These are phyloP conservation scores for Coleophoma cylindrospora DNA, from an alignment of 2,329 filamentous ascomycete genomes.

Conservation along the genomic window DNA sequence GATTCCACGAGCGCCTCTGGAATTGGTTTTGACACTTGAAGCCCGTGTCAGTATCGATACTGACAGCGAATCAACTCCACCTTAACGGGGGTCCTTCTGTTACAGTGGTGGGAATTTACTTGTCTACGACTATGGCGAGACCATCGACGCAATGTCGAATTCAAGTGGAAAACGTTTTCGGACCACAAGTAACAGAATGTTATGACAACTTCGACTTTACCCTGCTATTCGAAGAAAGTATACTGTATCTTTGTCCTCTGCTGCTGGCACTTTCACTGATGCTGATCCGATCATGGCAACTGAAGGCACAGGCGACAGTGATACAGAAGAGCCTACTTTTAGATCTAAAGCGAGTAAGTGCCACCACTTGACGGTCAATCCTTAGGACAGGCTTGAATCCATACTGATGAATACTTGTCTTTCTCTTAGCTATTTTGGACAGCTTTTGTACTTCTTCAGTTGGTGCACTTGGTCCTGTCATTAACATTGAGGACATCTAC, in stretches of 20 bases:
- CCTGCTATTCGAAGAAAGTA: conserved; percentile 1
- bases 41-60: background rate
- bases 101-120: no score
- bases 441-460: background rate
- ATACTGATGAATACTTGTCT: background rate
- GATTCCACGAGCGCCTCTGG: no score
- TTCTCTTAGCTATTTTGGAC: background rate
- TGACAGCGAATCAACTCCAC: background rate
- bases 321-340: background rate
- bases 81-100: no score
- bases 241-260: background rate
- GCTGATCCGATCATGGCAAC: conserved; percentile 1
- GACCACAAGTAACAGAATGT: conserved; percentile 1
- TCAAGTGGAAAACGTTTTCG: background rate
- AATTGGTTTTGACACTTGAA: background rate
- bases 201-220: conserved; percentile 2
- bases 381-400: background rate
- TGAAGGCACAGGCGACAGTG: background rate
- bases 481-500: conserved; percentile 1
- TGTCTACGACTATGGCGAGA: background rate
- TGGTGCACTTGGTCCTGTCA: background rate
- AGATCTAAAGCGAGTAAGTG: background rate
- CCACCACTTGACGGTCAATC: background rate
- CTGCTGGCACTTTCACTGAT: background rate
- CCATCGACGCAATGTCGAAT: conserved; percentile 1